Conservation (phyloP, 108 stramenopile genomes). For the Cyclostephanos invisitatus region DNA sequence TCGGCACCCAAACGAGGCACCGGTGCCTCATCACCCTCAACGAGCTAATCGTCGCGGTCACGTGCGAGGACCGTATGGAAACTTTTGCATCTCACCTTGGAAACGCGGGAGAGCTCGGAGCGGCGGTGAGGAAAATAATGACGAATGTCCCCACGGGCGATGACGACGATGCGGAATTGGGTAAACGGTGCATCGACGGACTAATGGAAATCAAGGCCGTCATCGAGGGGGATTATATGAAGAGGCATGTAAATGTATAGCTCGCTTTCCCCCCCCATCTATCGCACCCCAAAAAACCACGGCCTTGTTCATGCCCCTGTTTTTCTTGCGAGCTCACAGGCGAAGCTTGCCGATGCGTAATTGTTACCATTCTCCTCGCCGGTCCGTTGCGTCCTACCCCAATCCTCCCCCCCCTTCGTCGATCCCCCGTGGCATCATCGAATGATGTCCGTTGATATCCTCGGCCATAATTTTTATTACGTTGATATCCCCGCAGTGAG, state of each 20-base stretch:
- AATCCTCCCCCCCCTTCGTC: no score
- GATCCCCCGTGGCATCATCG: no score
- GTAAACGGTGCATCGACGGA: conserved; percentile 8
- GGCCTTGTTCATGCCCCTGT: conserved; percentile 27
- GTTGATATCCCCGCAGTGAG: no score
- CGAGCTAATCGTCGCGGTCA: conserved; percentile 1
- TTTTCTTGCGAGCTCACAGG: conserved; percentile 2
- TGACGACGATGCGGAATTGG: background rate
- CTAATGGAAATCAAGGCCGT: conserved; percentile 5
- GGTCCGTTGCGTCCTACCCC: no score
- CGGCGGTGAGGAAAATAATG: background rate
- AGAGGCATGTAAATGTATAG: background rate
- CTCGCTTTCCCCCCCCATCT: background rate
- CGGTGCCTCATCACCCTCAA: conserved; percentile 19
- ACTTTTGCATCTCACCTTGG: conserved; percentile 12
- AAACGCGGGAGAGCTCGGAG: background rate
- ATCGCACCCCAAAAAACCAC: conserved; percentile 5
- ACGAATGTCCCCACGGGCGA: background rate
- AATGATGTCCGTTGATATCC: no score
- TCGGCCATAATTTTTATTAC: no score
- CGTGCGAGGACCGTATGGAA: conserved; percentile 2
- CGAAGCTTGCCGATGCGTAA: no score
- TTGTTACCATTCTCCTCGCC: no score
- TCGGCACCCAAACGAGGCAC: conserved; percentile 19
- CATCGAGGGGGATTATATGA: background rate